These are phyloP conservation scores for Chaetomium tenue DNA, from an alignment of 495 filamentous ascomycete species.

Conservation along the genomic window DNA sequence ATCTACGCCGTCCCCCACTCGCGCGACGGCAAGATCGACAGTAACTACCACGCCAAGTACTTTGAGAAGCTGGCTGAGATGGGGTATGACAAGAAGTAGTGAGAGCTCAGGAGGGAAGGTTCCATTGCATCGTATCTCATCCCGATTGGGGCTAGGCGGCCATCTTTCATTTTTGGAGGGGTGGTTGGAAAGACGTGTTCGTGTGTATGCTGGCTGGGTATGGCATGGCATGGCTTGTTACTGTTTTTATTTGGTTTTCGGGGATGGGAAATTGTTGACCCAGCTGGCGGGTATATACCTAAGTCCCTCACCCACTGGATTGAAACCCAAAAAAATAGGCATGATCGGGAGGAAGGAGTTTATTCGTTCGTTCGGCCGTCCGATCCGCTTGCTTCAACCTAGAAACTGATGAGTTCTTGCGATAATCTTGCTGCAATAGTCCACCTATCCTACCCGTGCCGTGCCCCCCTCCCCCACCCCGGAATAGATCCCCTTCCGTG, in stretches of 20 bases:
- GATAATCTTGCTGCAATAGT: neutral
- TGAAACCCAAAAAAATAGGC: neutral
- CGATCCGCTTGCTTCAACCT: conserved; percentile 4
- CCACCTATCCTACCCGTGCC: conserved; percentile 1
- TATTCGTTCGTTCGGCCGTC: neutral
- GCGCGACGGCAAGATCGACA: conserved; percentile 57
- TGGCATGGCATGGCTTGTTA: neutral
- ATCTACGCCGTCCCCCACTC: conserved; percentile 59
- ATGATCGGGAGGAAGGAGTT: neutral
- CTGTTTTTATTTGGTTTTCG: neutral
- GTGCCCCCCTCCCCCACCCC: neutral
- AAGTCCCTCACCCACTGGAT: neutral
- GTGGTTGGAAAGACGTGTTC: neutral
- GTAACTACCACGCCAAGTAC: conserved; percentile 46
- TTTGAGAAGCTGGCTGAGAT: conserved; percentile 44
- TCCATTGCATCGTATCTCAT: too few species aligned
- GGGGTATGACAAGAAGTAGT: conserved; percentile 21
- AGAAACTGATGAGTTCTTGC: neutral
- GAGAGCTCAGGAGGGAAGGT: too few species aligned
- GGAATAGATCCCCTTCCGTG: neutral
- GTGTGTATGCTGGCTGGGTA: neutral
- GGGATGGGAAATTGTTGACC: too few species aligned
- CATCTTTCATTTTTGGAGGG: too few species aligned
- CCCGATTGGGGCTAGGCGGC: too few species aligned
- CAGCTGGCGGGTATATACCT: too few species aligned